phyloP scores from a whole-genome alignment of 257 asterid genomes.

The Salvia splendens region DNA sequence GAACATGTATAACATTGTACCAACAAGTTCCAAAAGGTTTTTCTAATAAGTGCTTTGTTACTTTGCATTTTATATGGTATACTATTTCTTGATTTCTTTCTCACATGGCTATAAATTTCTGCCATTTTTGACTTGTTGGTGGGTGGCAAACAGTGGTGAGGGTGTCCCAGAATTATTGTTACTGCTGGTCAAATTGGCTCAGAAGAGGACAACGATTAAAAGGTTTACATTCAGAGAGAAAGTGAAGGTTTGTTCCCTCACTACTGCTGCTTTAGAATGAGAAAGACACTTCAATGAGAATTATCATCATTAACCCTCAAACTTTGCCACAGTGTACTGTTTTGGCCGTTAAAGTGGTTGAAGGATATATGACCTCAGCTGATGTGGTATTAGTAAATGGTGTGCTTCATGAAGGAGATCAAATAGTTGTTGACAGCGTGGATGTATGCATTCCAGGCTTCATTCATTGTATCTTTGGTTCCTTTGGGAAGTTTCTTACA shows the following conservation, averaged over 20 bases:
- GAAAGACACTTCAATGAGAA: too few relatives aligned
- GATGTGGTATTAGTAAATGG: constrained; percentile 95
- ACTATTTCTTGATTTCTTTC: not conserved
- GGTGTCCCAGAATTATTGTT: constrained; percentile 85
- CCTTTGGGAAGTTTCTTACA: constrained; percentile 20
- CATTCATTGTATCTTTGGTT: constrained; percentile 29
- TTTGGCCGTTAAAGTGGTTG: constrained; percentile 95
- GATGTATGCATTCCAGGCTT: constrained; percentile 56
- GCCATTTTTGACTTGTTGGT: too few relatives aligned
- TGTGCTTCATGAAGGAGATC: too few relatives aligned
- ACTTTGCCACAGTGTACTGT: constrained; percentile 83
- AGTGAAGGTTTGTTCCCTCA: constrained; percentile 66
- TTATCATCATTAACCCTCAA: constrained; percentile 32
- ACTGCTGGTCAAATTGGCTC: constrained; percentile 85
- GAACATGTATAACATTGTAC: constrained; percentile 81
- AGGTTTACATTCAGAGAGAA: constrained; percentile 81
- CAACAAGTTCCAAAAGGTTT: constrained; percentile 97
- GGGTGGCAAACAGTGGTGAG: constrained; percentile 72
- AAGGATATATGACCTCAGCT: constrained; percentile 96
- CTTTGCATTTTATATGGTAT: too few relatives aligned
- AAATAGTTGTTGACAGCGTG: constrained; percentile 91
- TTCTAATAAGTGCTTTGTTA: constrained; percentile 27
- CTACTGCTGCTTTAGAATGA: constrained; percentile 24
- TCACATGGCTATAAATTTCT: constrained; percentile 14
- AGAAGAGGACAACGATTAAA: constrained; percentile 75